Percentiles rank a stretch among this genome's conserved stretches.
These are phyloP conservation scores for Cryphonectria japonica DNA, from an alignment of 2,329 filamentous ascomycete genomes.

Conservation along the genomic window DNA sequence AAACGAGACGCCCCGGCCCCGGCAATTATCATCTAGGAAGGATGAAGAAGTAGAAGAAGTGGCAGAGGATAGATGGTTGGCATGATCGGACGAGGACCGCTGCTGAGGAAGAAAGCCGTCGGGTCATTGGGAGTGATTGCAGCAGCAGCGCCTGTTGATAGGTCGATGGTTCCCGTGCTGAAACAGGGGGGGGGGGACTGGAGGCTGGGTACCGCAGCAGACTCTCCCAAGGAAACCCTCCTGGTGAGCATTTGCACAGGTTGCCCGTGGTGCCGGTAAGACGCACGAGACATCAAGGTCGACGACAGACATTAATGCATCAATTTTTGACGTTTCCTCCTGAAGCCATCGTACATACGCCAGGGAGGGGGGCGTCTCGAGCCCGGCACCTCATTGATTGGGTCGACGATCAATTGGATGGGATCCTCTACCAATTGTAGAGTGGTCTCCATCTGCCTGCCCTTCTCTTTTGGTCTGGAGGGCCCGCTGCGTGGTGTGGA, in stretches of 20 bases:
- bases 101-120: not conserved
- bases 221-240: not conserved
- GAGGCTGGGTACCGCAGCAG: not conserved
- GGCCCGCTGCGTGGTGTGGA: not conserved
- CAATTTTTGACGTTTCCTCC: not conserved
- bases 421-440: not conserved
- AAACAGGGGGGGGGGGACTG: not conserved
- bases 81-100: not conserved
- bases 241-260: not conserved
- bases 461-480: not conserved
- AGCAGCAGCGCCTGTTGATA: not conserved
- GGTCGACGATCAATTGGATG: not conserved
- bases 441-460: not conserved
- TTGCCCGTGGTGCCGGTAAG: not conserved
- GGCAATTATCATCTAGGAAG: not conserved
- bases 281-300: not conserved
- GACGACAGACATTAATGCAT: not conserved
- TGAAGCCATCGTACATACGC: not conserved
- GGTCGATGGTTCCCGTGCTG: not conserved
- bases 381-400: not conserved
- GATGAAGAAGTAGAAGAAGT: not conserved
- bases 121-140: not conserved
- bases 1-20: not conserved
- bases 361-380: not conserved
- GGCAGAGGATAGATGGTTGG: too few species aligned